phyloP scores from a whole-genome alignment of 805 yeast species.

The Hagleromyces aurorensis region DNA sequence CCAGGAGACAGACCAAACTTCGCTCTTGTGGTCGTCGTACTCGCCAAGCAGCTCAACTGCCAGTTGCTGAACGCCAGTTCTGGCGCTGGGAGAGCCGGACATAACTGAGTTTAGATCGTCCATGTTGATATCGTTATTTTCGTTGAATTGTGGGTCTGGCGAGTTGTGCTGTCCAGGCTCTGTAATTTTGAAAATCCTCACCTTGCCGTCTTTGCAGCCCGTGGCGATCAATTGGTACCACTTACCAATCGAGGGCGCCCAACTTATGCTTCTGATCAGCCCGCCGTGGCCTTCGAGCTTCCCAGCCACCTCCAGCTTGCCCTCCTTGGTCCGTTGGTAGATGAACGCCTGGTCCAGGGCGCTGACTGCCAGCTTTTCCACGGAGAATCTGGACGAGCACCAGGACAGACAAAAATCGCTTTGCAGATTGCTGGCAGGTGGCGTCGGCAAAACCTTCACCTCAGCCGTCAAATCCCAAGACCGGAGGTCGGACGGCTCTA shows the following conservation, averaged over 20 bases:
- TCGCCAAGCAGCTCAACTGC: conserved; percentile 56
- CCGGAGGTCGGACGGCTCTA: conserved; percentile 82
- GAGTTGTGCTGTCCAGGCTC: too few relatives aligned
- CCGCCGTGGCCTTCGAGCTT: conserved; percentile 80
- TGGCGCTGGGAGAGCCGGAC: background rate
- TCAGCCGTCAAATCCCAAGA: conserved; percentile 77
- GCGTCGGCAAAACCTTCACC: conserved; percentile 52
- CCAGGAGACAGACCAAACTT: conserved; percentile 97
- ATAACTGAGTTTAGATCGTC: too few relatives aligned
- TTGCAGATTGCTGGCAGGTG: conserved; percentile 75
- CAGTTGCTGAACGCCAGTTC: conserved; percentile 10
- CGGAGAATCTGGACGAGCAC: conserved; percentile 81
- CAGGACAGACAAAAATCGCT: conserved; percentile 80
- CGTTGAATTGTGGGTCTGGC: too few relatives aligned
- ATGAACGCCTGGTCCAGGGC: conserved; percentile 83
- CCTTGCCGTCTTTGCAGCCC: conserved; percentile 90
- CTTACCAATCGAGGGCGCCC: conserved; percentile 97
- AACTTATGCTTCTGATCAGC: conserved; percentile 75
- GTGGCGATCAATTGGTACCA: conserved; percentile 85
- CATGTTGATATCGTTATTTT: conserved; percentile 3
- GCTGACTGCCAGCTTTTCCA: conserved; percentile 74
- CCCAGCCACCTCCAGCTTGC: conserved; percentile 49
- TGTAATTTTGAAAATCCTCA: conserved; percentile 71
- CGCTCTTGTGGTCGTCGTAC: conserved; percentile 71
- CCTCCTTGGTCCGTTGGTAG: conserved; percentile 47